phyloP scores from a whole-genome alignment of 129 eudicot species.

The Flaveria robusta region DNA sequence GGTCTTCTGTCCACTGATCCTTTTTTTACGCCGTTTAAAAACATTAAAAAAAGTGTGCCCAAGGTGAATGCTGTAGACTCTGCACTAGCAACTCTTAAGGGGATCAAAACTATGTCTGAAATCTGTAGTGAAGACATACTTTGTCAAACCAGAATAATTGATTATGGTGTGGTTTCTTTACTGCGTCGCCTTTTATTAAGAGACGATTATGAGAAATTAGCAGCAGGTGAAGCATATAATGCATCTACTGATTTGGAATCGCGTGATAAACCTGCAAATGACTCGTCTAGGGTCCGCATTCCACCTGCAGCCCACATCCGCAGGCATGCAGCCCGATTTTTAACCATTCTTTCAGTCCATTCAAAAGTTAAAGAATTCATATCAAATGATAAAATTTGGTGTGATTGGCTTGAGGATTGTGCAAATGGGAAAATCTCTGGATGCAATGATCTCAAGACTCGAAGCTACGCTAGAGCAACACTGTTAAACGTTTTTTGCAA shows the following conservation, averaged over 20 bases:
- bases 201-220: conserved; percentile 91
- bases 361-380: conserved; percentile 81
- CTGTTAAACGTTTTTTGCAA: conserved; percentile 70
- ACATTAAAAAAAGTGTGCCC: conserved; percentile 55
- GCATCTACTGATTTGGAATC: conserved; percentile 67
- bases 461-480: conserved; percentile 93
- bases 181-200: conserved; percentile 68
- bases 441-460: conserved; percentile 83
- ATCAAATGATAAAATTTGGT: conserved; percentile 63
- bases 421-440: conserved; percentile 82
- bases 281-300: conserved; percentile 54
- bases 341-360: conserved; percentile 70
- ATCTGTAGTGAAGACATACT: conserved; percentile 70
- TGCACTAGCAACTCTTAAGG: conserved; percentile 87
- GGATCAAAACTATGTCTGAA: conserved; percentile 91
- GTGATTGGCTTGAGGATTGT: conserved; percentile 95
- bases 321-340: conserved; percentile 87
- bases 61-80: conserved; percentile 77
- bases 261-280: conserved; percentile 50
- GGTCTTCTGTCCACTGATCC: conserved; percentile 88
- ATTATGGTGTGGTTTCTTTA: conserved; percentile 73
- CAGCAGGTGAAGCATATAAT: conserved; percentile 88
- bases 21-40: conserved; percentile 63
- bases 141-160: conserved; percentile 65
- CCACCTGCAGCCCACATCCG: conserved; percentile 84